phyloP scores from a whole-genome alignment of 306 rosid species.

The Begonia loranthoides region DNA sequence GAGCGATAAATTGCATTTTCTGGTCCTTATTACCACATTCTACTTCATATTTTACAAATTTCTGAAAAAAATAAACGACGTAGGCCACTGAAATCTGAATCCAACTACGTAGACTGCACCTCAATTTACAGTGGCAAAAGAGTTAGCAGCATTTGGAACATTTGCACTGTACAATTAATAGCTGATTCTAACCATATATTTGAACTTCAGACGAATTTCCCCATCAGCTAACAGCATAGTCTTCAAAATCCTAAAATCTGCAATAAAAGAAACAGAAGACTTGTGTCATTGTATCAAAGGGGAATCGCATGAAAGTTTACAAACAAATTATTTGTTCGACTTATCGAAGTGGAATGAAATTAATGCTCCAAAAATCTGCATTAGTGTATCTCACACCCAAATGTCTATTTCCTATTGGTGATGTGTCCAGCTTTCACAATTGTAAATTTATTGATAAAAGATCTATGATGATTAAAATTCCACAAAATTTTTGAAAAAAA shows the following conservation, averaged over 20 bases:
- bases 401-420: no score
- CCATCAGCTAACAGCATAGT: conserved; percentile 1
- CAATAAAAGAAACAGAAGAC: background rate
- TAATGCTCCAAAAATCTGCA: no score
- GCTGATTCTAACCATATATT: conserved; percentile 14
- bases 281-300: no score
- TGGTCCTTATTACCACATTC: conserved; percentile 31
- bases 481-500: no score
- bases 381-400: no score
- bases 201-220: background rate
- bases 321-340: no score
- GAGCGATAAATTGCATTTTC: conserved; percentile 21
- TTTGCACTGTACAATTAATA: conserved; percentile 19
- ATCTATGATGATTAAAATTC: no score
- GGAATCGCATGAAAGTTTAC: no score
- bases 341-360: no score
- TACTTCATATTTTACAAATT: conserved; percentile 53
- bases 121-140: conserved; percentile 3
- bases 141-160: conserved; percentile 12
- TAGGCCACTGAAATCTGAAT: conserved; percentile 3
- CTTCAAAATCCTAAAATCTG: conserved; percentile 1
- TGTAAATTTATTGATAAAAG: no score
- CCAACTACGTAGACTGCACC: no score
- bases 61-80: conserved; percentile 20
- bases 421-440: no score